Percentiles rank a stretch among this genome's conserved stretches.
phyloP scores from a whole-genome alignment of 2,329 filamentous ascomycete species.

The Arthrinium puccinioides region DNA sequence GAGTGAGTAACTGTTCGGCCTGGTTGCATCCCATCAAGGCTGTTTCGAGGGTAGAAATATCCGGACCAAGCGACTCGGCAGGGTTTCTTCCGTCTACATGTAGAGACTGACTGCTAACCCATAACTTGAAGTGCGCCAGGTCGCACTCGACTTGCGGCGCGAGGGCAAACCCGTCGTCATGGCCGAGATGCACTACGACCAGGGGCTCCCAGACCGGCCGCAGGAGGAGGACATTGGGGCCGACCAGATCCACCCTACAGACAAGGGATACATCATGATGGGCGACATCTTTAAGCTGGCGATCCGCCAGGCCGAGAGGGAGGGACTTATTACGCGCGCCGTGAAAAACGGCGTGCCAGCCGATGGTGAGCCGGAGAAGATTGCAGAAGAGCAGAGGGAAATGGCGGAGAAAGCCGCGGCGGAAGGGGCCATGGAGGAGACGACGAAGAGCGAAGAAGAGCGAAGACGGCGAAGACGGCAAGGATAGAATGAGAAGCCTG shows the following conservation, averaged over 20 bases:
- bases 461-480: no score
- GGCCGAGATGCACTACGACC: slow-evolving; percentile 21
- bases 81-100: no score
- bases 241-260: slow-evolving; percentile 19
- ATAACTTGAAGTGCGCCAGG: no score
- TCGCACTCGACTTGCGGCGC: slow-evolving; percentile 14
- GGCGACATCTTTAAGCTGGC: slow-evolving; percentile 16
- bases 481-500: neutral
- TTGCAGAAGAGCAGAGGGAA: slow-evolving; percentile 1
- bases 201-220: slow-evolving; percentile 14
- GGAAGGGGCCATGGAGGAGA: neutral
- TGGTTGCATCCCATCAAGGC: no score
- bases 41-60: no score
- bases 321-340: slow-evolving; percentile 16
- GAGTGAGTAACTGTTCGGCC: no score
- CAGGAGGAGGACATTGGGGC: slow-evolving; percentile 16
- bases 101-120: no score
- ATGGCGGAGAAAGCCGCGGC: neutral
- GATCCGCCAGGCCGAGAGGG: slow-evolving; percentile 15
- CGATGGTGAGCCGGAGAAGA: slow-evolving; percentile 14
- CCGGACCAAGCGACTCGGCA: no score
- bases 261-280: slow-evolving; percentile 20
- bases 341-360: slow-evolving; percentile 16
- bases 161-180: slow-evolving; percentile 18
- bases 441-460: neutral